Conservation (phyloP, 768 basidiomycete genomes). For the Heimioporus sp. region DNA sequence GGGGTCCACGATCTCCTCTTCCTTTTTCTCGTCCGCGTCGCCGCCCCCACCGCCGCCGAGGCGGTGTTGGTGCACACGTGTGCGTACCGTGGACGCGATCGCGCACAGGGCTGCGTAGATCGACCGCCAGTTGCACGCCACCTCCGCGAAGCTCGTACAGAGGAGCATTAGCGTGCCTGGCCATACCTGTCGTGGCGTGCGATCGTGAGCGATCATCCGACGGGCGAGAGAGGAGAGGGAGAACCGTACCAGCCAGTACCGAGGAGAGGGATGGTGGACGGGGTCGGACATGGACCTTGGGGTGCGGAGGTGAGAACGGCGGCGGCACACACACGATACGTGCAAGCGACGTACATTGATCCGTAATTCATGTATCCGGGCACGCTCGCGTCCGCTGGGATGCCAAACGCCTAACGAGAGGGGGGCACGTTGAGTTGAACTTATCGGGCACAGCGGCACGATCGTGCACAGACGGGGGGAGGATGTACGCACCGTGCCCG, state of each 20-base stretch:
- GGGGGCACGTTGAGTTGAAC: no score
- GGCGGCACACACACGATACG: background rate
- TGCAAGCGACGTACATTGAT: slow-evolving; percentile 4
- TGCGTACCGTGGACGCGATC: no score
- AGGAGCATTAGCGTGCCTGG: slow-evolving; percentile 46
- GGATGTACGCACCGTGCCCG: no score
- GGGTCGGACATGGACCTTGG: slow-evolving; percentile 44
- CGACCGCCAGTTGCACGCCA: slow-evolving; percentile 24
- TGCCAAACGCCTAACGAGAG: slow-evolving; percentile 23
- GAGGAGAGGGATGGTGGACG: slow-evolving; percentile 45
- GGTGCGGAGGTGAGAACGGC: no score
- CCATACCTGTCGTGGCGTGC: slow-evolving; percentile 18
- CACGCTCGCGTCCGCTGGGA: slow-evolving; percentile 4
- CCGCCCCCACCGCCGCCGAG: no score
- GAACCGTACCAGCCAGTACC: slow-evolving; percentile 48
- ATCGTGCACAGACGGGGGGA: no score
- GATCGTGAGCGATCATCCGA: background rate
- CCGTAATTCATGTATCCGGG: slow-evolving; percentile 26
- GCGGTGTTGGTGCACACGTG: no score
- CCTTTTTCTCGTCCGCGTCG: no score
- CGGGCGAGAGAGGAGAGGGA: no score
- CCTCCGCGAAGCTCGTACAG: slow-evolving; percentile 40
- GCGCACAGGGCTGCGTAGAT: slow-evolving; percentile 5
- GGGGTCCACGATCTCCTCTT: slow-evolving; percentile 48
- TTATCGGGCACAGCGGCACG: no score